These are phyloP conservation scores for Spongiforma sp. DNA, from an alignment of 1,284 basidiomycete genomes.

Conservation along the genomic window DNA sequence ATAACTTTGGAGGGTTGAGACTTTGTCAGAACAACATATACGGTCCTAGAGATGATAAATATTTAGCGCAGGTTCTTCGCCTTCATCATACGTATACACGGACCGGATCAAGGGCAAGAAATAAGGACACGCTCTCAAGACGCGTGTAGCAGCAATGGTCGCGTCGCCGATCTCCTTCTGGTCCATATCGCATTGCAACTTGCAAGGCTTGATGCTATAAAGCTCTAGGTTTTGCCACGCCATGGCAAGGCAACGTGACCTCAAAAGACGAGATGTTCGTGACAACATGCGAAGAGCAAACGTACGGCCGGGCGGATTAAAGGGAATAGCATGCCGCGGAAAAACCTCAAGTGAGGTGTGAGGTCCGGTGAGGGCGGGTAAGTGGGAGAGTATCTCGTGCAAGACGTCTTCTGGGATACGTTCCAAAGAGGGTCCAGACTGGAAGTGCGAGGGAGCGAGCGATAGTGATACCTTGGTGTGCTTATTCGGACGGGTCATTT, in stretches of 20 bases:
- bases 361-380: no score
- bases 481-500: no score
- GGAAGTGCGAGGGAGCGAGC: no score
- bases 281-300: slow-evolving; percentile 8
- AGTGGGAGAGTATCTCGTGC: no score
- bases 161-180: background rate
- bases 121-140: slow-evolving; percentile 8
- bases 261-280: slow-evolving; percentile 1
- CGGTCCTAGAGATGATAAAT: slow-evolving; percentile 24
- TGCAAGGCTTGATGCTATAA: no score
- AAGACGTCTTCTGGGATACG: no score
- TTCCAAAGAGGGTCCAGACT: no score
- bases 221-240: slow-evolving; percentile 16
- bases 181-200: no score
- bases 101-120: slow-evolving; percentile 17
- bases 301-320: slow-evolving; percentile 6
- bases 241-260: background rate
- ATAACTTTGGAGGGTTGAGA: slow-evolving; percentile 23
- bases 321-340: no score
- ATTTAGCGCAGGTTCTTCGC: background rate
- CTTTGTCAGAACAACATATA: slow-evolving; percentile 26
- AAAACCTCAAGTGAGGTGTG: no score
- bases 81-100: background rate
- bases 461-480: no score
- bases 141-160: background rate